phyloP scores from a whole-genome alignment of 2,329 filamentous ascomycete genomes.

The Penicillium freii region DNA sequence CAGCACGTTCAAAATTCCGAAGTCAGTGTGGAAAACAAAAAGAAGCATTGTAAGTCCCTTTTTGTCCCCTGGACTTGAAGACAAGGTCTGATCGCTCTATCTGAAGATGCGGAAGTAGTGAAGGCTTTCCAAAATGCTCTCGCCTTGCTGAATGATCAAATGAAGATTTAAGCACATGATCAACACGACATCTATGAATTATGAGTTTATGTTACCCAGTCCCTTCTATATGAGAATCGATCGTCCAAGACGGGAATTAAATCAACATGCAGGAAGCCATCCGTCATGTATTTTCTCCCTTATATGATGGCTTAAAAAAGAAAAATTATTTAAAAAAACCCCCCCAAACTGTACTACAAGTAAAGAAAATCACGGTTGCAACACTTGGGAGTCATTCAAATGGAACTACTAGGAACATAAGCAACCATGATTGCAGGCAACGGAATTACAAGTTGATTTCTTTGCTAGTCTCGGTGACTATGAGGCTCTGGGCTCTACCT shows the following conservation, averaged over 20 bases:
- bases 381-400: background rate
- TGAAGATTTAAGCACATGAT: constrained; percentile 15
- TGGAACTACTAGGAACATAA: background rate
- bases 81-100: constrained; percentile 14
- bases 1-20: constrained; percentile 74
- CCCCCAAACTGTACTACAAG: background rate
- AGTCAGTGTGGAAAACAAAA: constrained; percentile 67
- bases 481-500: background rate
- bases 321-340: background rate
- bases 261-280: background rate
- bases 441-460: background rate
- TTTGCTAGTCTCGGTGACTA: background rate
- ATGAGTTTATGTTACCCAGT: background rate
- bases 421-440: background rate
- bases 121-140: constrained; percentile 50
- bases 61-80: background rate
- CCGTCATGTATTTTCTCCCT: background rate
- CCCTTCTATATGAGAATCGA: background rate
- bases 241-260: background rate
- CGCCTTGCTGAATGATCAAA: constrained; percentile 41
- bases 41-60: constrained; percentile 69
- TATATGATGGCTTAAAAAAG: background rate
- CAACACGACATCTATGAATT: background rate
- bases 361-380: background rate
- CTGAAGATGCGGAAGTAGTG: constrained; percentile 44